A percentile compares a stretch with the other conserved stretches of the same genome.
phyloP scores from a whole-genome alignment of 2,329 filamentous ascomycete genomes.

The Macroventuria anomochaeta region DNA sequence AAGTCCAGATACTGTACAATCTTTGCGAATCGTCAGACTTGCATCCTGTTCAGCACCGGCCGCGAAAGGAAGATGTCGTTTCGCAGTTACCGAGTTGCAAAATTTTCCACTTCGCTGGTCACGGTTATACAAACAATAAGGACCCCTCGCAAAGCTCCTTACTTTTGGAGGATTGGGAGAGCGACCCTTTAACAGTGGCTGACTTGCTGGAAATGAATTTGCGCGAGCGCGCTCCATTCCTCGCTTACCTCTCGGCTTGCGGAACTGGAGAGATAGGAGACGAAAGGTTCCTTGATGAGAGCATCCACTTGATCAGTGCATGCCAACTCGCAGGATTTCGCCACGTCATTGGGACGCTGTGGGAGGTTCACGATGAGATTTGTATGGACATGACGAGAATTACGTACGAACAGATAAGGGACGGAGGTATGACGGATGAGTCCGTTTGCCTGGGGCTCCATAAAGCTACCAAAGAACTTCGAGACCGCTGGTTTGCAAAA shows the following conservation, averaged over 20 bases:
- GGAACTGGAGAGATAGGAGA: background rate
- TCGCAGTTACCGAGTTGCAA: conserved; percentile 29
- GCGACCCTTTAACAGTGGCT: background rate
- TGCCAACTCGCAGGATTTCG: conserved; percentile 42
- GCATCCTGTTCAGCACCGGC: no score
- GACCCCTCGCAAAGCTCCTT: conserved; percentile 45
- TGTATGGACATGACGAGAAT: conserved; percentile 42
- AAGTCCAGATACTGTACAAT: no score
- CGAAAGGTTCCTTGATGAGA: conserved; percentile 46
- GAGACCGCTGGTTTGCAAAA: no score
- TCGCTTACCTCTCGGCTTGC: background rate
- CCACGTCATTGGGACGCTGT: conserved; percentile 52
- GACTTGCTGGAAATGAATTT: background rate
- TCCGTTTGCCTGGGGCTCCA: conserved; percentile 16
- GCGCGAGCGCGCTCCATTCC: no score
- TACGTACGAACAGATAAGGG: conserved; percentile 29
- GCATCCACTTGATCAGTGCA: conserved; percentile 48
- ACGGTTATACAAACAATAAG: conserved; percentile 35
- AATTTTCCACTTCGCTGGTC: conserved; percentile 55
- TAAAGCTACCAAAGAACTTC: conserved; percentile 4
- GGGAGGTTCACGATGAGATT: conserved; percentile 47
- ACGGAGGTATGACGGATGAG: conserved; percentile 11
- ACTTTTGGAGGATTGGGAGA: conserved; percentile 23
- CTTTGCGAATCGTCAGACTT: no score
- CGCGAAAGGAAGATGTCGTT: conserved; percentile 37